Evolutionary conservation across 2,329 filamentous ascomycete genomes (phyloP).

Genomic region (Alternaria ethzedia): DNA sequence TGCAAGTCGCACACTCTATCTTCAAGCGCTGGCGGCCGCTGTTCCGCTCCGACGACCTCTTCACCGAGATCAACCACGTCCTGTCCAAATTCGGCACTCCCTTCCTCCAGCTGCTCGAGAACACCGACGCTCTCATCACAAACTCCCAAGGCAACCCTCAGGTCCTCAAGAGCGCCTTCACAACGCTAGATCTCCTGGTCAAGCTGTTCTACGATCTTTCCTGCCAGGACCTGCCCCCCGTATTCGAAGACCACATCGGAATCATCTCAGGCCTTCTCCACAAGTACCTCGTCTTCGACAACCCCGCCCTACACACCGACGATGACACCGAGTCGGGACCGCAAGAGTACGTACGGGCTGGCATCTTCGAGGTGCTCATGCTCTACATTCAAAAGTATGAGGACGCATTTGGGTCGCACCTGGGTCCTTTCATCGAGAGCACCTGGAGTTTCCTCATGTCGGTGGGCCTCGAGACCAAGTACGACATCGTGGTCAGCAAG

Average conservation of each 20-base stretch:
- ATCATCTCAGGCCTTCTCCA: conserved; percentile 80
- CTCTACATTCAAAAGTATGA: conserved; percentile 95
- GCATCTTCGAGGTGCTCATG: conserved; percentile 89
- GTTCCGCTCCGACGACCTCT: conserved; percentile 90
- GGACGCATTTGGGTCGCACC: conserved; percentile 84
- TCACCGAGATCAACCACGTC: conserved; percentile 96
- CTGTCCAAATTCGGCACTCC: conserved; percentile 81
- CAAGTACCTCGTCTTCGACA: conserved; percentile 92
- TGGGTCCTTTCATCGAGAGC: conserved; percentile 83
- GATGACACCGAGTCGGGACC: conserved; percentile 89
- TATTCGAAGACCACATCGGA: conserved; percentile 87
- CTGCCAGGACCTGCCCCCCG: conserved; percentile 93
- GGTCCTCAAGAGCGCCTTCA: conserved; percentile 77
- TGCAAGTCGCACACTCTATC: conserved; percentile 97
- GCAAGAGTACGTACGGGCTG: conserved; percentile 86
- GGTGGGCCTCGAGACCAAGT: conserved; percentile 86
- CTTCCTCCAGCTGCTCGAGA: conserved; percentile 80
- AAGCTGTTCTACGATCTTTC: conserved; percentile 96
- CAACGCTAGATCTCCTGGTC: conserved; percentile 84
- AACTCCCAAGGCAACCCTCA: conserved; percentile 77
- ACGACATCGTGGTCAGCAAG: conserved; percentile 92
- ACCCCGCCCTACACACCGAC: conserved; percentile 79
- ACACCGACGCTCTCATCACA: conserved; percentile 73
- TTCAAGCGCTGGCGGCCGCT: conserved; percentile 95
- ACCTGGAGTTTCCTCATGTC: conserved; percentile 91